Evolutionary conservation across 2,329 filamentous ascomycete genomes (phyloP).

Genomic region (Colletotrichum orbiculare): DNA sequence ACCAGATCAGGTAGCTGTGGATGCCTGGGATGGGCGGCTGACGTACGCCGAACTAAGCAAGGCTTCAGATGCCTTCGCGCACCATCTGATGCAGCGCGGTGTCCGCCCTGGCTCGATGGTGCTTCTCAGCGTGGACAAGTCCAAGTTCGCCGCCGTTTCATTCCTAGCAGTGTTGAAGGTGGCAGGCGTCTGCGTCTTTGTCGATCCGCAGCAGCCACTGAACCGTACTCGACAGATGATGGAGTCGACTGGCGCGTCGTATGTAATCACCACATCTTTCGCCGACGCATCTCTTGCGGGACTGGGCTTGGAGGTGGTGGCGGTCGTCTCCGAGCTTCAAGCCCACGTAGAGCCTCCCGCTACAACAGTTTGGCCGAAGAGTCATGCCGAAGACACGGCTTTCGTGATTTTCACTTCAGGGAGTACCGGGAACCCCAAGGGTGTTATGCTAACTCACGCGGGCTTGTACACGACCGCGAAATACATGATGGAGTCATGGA

Average conservation of each 20-base stretch:
- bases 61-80: background rate
- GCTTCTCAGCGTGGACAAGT: slow-evolving; percentile 44
- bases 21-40: slow-evolving; percentile 22
- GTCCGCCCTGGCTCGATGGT: slow-evolving; percentile 45
- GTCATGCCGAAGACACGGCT: background rate
- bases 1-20: background rate
- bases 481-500: background rate
- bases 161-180: slow-evolving; percentile 42
- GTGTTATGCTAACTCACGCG: slow-evolving; percentile 51
- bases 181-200: slow-evolving; percentile 41
- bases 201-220: slow-evolving; percentile 14
- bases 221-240: slow-evolving; percentile 10
- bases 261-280: background rate
- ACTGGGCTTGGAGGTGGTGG: background rate
- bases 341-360: background rate
- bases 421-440: slow-evolving; percentile 65
- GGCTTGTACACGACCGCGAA: slow-evolving; percentile 38
- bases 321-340: background rate
- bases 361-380: background rate
- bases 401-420: slow-evolving; percentile 64
- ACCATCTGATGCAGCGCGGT: slow-evolving; percentile 22
- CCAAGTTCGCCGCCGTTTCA: slow-evolving; percentile 36
- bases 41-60: slow-evolving; percentile 27
- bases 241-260: slow-evolving; percentile 4
- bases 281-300: background rate